phyloP scores from a whole-genome alignment of 441 rosid species.

The Eugenia klotzschiana region DNA sequence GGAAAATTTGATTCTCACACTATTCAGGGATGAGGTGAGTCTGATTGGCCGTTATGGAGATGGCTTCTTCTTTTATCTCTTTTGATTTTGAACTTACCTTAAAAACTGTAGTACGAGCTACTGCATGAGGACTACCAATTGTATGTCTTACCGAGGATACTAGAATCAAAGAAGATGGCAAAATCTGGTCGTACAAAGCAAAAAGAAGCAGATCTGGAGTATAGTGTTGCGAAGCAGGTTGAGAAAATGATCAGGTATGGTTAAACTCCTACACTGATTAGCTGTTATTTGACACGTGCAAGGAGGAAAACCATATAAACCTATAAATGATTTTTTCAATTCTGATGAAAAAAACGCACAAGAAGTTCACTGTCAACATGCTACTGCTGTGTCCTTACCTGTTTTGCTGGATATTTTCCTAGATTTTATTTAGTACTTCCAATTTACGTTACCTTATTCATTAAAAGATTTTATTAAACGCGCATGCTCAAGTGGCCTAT shows the following conservation, averaged over 20 bases:
- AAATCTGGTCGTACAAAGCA: constrained; percentile 93
- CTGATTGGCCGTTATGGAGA: not conserved
- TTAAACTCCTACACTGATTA: not conserved
- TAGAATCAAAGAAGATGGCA: constrained; percentile 97
- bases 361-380: not conserved
- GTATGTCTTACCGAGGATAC: constrained; percentile 86
- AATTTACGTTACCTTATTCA: not conserved
- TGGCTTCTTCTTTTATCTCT: constrained; percentile 5
- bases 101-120: constrained; percentile 49
- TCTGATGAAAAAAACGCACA: not conserved
- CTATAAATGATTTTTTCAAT: not conserved
- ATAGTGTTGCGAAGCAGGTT: constrained; percentile 98
- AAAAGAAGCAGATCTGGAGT: constrained; percentile 95
- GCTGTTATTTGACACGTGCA: not conserved
- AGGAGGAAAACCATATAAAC: not conserved
- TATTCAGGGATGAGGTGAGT: constrained; percentile 95
- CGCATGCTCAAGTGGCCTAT: not conserved
- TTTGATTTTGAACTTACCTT: constrained; percentile 17
- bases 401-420: not conserved
- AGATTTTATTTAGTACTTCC: not conserved
- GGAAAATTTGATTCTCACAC: constrained; percentile 75
- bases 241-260: constrained; percentile 92
- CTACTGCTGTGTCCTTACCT: not conserved
- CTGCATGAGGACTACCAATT: constrained; percentile 95
- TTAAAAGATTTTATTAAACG: not conserved